Percentiles rank a stretch among this genome's conserved stretches.
These are phyloP conservation scores for Mastigamoeba balamuthi DNA, from an alignment of 78 protist genomes.

Conservation along the genomic window DNA sequence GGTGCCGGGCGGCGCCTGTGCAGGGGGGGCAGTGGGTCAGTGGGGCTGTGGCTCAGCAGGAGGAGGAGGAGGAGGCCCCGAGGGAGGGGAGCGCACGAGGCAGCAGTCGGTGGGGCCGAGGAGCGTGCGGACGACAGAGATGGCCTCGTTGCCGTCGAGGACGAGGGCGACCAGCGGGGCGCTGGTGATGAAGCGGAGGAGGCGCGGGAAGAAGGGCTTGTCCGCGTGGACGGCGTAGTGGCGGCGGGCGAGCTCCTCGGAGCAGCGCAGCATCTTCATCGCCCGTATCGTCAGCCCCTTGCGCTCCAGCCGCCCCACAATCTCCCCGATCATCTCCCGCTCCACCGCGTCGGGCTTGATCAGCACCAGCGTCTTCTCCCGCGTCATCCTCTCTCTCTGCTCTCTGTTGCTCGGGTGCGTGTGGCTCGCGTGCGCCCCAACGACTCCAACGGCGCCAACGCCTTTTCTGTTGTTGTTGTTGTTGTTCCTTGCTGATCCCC, in stretches of 20 bases:
- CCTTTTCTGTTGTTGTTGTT: no score
- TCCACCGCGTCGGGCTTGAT: constrained; percentile 79
- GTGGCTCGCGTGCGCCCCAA: no score
- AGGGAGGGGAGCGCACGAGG: no score
- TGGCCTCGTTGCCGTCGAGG: background rate
- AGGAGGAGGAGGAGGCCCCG: no score
- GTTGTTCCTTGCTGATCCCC: no score
- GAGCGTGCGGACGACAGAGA: background rate
- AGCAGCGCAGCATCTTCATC: constrained; percentile 19
- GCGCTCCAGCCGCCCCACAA: constrained; percentile 54
- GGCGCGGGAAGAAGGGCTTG: constrained; percentile 14
- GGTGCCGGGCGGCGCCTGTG: background rate
- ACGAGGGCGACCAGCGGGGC: constrained; percentile 5
- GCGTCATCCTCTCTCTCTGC: no score
- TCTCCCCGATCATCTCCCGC: constrained; percentile 52
- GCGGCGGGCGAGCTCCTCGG: constrained; percentile 9
- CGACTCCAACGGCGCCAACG: no score
- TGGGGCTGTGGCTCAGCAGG: no score
- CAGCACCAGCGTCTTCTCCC: constrained; percentile 52
- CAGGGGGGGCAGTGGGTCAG: no score
- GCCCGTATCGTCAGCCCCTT: constrained; percentile 34
- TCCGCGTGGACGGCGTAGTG: constrained; percentile 23
- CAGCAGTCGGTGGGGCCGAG: background rate
- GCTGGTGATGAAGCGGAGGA: constrained; percentile 21
- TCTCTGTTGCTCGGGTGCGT: no score